Evolutionary conservation across 1,284 basidiomycete genomes (phyloP).

Genomic region (Puccinia novopanici): DNA sequence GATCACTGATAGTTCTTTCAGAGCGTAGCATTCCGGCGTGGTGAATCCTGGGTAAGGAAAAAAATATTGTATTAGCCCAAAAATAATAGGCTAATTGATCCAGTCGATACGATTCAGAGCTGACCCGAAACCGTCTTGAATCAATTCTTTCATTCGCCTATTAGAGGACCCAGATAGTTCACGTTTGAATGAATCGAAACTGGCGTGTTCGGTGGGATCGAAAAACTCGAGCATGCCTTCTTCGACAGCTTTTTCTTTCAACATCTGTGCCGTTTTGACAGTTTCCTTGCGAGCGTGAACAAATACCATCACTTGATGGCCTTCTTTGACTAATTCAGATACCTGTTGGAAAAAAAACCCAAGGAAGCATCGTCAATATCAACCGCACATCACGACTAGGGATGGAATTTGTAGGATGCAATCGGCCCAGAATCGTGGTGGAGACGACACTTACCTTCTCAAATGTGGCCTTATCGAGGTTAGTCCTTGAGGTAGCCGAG

Average conservation of each 20-base stretch:
- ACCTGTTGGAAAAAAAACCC: slow-evolving; percentile 67
- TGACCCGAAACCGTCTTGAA: slow-evolving; percentile 78
- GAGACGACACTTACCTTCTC: slow-evolving; percentile 66
- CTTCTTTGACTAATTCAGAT: slow-evolving; percentile 75
- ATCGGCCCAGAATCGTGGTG: background rate
- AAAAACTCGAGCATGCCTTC: slow-evolving; percentile 94
- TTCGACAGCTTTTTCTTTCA: slow-evolving; percentile 85
- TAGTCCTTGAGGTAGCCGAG: slow-evolving; percentile 73
- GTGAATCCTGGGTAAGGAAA: slow-evolving; percentile 96
- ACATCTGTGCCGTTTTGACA: slow-evolving; percentile 83
- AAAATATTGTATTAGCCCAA: slow-evolving; percentile 63
- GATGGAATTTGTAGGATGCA: too few relatives aligned
- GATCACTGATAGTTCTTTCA: slow-evolving; percentile 93
- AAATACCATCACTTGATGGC: slow-evolving; percentile 99
- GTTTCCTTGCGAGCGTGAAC: slow-evolving; percentile 98
- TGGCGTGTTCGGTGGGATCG: slow-evolving; percentile 84
- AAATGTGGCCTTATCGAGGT: slow-evolving; percentile 88
- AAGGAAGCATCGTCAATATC: slow-evolving; percentile 3
- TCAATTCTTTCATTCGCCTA: slow-evolving; percentile 94
- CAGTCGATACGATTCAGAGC: background rate
- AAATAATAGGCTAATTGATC: background rate
- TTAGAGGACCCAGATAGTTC: slow-evolving; percentile 80
- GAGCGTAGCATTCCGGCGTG: slow-evolving; percentile 96
- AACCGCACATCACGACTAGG: background rate
- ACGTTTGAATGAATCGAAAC: slow-evolving; percentile 73